Evolutionary conservation across 257 asterid genomes (phyloP), one percentile per base, ranked within the genome.

Genomic region (Verbena officinalis): DNA sequence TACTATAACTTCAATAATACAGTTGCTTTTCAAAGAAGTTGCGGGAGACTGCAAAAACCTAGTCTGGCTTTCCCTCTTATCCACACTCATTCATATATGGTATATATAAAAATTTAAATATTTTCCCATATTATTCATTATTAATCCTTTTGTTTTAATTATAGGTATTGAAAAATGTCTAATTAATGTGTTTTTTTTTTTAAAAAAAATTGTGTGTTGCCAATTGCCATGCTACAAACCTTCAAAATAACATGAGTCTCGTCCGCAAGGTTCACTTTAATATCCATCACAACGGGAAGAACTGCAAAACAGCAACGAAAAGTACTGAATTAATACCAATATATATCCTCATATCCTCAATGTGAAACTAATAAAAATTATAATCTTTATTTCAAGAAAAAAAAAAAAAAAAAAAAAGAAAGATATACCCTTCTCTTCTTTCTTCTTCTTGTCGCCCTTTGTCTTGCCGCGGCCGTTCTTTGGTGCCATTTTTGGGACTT

Each of bases 361-460:
- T 7, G 23, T 43, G 44, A 24, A 55, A 42, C 16, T 45, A 43
- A 57, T 11, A 21, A 30, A 42, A 61, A 14, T 40, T n/a, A 1
- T 11, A 60, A 8, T 9, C 44, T 31, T 1, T 40, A 14, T 9
- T n/a, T n/a, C n/a, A n/a, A n/a, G n/a, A n/a, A n/a, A n/a, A n/a
- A n/a, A n/a, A n/a, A n/a, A n/a, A n/a, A n/a, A n/a, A n/a, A n/a
- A n/a, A 5, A 27, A 12, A 12, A 1, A 33, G 0, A 38, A 14
- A 9, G 12, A 9, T 48, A 31, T 74, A 89, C 97, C 93, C 75
- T 89, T 92, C 72, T 89, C 98, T 74, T 92, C 97, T 59, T 87
- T 89, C 94, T 85, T 92, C 89, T 87, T 92, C 97, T 84, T 89
- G 77, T 87, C 98, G 17, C 96, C 91, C 75, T 86, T 89, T 0